phyloP scores from a whole-genome alignment of 441 rosid species.

The Gossypium lobatum region DNA sequence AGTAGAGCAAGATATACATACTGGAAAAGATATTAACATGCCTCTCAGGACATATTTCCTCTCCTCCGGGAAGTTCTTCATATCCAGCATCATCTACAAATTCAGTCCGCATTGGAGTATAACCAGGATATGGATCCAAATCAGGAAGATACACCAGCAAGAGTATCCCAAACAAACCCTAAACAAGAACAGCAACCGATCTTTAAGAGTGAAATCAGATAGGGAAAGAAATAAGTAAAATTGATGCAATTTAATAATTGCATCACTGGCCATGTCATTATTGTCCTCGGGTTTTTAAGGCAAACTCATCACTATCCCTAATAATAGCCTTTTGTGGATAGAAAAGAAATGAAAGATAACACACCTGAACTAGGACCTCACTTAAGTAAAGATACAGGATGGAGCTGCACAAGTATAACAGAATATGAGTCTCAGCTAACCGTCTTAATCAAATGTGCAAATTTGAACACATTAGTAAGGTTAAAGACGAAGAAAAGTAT shows the following conservation, averaged over 20 bases:
- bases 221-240: constrained; percentile 10
- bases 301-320: constrained; percentile 4
- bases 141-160: constrained; percentile 68
- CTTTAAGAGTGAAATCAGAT: neutral
- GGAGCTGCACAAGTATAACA: constrained; percentile 48
- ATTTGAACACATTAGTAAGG: neutral
- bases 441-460: constrained; percentile 1
- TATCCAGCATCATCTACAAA: constrained; percentile 59
- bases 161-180: constrained; percentile 86
- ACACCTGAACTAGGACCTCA: constrained; percentile 81
- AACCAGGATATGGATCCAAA: constrained; percentile 89
- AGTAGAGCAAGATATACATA: constrained; percentile 32
- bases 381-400: constrained; percentile 68
- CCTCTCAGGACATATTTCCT: constrained; percentile 87
- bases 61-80: constrained; percentile 86
- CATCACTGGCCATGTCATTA: neutral
- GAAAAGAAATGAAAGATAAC: constrained; percentile 24
- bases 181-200: constrained; percentile 19
- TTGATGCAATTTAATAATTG: neutral
- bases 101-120: constrained; percentile 49
- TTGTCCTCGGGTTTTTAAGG: neutral
- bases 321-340: neutral
- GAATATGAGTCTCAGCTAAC: constrained; percentile 20
- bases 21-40: constrained; percentile 71
- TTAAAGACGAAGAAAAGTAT: neutral